These are phyloP conservation scores for Sclerotinia spermophila DNA, from an alignment of 2,329 filamentous ascomycete genomes.

Conservation along the genomic window DNA sequence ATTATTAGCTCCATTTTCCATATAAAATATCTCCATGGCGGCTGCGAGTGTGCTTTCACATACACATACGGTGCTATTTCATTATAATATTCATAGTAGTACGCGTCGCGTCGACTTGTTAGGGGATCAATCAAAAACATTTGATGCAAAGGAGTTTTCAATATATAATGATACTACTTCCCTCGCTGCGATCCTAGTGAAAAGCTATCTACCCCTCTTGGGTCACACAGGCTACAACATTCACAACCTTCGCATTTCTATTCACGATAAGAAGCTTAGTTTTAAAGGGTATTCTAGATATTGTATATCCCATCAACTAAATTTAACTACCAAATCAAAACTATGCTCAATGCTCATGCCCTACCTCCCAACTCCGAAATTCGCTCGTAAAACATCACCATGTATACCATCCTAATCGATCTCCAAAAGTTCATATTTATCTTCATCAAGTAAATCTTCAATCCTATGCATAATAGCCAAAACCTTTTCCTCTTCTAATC, in stretches of 20 bases:
- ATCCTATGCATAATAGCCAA: slow-evolving; percentile 46
- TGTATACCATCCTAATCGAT: slow-evolving; percentile 28
- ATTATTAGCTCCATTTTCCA: too few relatives aligned
- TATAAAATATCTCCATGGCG: too few relatives aligned
- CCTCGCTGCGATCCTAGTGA: too few relatives aligned
- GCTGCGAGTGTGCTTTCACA: too few relatives aligned
- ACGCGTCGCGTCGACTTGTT: too few relatives aligned
- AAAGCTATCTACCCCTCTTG: neutral
- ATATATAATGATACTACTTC: neutral
- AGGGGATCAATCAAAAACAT: too few relatives aligned
- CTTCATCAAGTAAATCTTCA: slow-evolving; percentile 65
- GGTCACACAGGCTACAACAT: neutral
- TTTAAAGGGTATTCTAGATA: neutral
- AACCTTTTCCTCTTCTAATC: slow-evolving; percentile 37
- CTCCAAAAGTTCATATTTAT: slow-evolving; percentile 51
- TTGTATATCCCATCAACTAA: neutral
- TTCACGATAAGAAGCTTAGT: neutral
- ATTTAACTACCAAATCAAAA: neutral
- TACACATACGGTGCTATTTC: too few relatives aligned
- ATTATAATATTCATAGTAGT: too few relatives aligned
- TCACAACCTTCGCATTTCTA: neutral
- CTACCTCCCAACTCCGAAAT: neutral
- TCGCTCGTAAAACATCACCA: neutral
- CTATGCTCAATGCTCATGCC: neutral
- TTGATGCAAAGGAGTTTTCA: neutral